Conservation (phyloP, 2,329 filamentous ascomycete genomes). For the Pseudocercospora cruenta region DNA sequence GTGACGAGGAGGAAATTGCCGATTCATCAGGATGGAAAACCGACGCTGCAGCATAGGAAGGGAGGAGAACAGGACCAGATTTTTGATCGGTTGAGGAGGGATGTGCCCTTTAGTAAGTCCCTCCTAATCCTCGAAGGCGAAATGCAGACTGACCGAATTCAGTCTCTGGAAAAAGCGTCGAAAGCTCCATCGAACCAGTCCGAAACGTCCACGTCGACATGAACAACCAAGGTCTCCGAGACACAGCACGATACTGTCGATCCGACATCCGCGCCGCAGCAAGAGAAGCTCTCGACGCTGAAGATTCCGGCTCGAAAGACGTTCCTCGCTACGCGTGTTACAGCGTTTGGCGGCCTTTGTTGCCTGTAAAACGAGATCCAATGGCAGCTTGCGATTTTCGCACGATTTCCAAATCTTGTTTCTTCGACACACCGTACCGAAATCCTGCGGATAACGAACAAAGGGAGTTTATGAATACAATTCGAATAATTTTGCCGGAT, state of each 20-base stretch:
- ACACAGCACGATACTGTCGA: constrained; percentile 15
- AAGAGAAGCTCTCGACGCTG: constrained; percentile 6
- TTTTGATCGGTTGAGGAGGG: constrained; percentile 1
- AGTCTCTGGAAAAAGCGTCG: constrained; percentile 1
- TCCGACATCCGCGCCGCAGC: constrained; percentile 7
- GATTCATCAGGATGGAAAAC: constrained; percentile 1
- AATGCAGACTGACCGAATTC: background rate
- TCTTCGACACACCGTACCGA: constrained; percentile 3
- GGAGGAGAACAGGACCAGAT: constrained; percentile 7
- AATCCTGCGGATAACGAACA: constrained; percentile 7
- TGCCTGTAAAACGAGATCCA: constrained; percentile 7
- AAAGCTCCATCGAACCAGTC: constrained; percentile 7
- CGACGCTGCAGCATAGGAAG: constrained; percentile 10
- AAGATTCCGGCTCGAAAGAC: constrained; percentile 3
- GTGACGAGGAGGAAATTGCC: constrained; percentile 11
- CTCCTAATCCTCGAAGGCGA: background rate
- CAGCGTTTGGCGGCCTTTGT: constrained; percentile 11
- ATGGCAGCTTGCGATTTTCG: constrained; percentile 12
- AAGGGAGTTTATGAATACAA: constrained; percentile 14
- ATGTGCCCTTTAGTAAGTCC: background rate
- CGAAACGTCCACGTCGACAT: constrained; percentile 12
- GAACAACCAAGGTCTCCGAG: constrained; percentile 10
- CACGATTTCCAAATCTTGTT: constrained; percentile 1
- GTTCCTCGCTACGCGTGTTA: constrained; percentile 11
- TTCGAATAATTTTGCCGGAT: constrained; percentile 5